Conservation (phyloP, 495 filamentous ascomycete species). For the Xylaria flabelliformis region DNA sequence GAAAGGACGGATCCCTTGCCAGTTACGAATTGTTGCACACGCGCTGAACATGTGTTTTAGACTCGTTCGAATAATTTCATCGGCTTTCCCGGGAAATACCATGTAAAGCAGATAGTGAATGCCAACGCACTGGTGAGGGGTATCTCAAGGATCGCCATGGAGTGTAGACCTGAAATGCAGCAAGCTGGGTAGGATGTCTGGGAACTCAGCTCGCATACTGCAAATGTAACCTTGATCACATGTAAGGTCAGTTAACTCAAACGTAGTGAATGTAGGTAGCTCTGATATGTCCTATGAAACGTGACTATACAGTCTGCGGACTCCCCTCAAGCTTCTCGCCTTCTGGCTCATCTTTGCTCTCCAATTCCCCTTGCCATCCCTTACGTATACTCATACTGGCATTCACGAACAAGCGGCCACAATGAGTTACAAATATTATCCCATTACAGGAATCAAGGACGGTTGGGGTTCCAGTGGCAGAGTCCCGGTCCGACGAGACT, state of each 20-base stretch:
- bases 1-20: too few relatives aligned
- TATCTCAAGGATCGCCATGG: neutral
- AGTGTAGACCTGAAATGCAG: slow-evolving; percentile 7
- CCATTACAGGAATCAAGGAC: slow-evolving; percentile 20
- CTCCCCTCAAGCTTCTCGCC: neutral
- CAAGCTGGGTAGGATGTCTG: slow-evolving; percentile 5
- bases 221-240: slow-evolving; percentile 16
- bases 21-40: too few relatives aligned
- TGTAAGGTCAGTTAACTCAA: neutral
- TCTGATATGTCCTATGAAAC: neutral
- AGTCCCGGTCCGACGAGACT: slow-evolving; percentile 19
- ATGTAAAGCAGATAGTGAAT: neutral
- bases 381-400: neutral
- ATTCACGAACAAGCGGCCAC: neutral
- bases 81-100: slow-evolving; percentile 4
- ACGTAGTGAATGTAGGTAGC: neutral
- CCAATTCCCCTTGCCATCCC: neutral
- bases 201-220: neutral
- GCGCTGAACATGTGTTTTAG: neutral
- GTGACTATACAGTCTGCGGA: neutral
- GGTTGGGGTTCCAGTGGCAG: slow-evolving; percentile 1
- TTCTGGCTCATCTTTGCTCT: neutral
- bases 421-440: slow-evolving; percentile 19
- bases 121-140: slow-evolving; percentile 8
- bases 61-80: neutral